Percentiles rank a stretch among this genome's conserved stretches.
phyloP scores from a whole-genome alignment of 495 filamentous ascomycete genomes.

The Aspergillus biplanus region DNA sequence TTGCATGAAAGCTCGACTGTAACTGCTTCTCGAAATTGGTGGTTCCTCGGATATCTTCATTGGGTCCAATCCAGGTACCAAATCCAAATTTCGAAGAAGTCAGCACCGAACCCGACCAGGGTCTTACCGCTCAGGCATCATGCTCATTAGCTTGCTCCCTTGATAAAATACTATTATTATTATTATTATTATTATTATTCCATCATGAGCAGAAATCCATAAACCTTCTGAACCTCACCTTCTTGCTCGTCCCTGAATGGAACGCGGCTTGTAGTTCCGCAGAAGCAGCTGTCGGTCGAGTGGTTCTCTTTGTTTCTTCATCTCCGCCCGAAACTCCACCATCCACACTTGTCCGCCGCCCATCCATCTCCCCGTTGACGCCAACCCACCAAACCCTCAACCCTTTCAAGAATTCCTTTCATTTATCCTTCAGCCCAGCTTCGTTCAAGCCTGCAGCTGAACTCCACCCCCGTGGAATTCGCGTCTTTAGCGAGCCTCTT shows the following conservation, averaged over 20 bases:
- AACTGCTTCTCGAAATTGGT: too few species aligned
- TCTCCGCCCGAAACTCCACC: slow-evolving; percentile 19
- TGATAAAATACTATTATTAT: not conserved
- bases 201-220: not conserved
- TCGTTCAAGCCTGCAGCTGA: not conserved
- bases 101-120: not conserved
- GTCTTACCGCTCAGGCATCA: not conserved
- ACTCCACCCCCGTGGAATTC: slow-evolving; percentile 5
- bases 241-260: not conserved
- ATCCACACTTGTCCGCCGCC: slow-evolving; percentile 13
- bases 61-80: slow-evolving; percentile 11
- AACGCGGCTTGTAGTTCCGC: not conserved
- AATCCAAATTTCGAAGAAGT: not conserved
- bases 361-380: slow-evolving; percentile 1
- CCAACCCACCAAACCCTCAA: not conserved
- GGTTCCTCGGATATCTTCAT: slow-evolving; percentile 3
- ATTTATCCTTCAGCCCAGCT: not conserved
- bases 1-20: too few species aligned
- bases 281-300: not conserved
- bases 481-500: not conserved
- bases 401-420: not conserved
- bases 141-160: too few species aligned
- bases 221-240: not conserved
- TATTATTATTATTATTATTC: not conserved
- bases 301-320: slow-evolving; percentile 12